Conservation (phyloP, 176 grass and related monocot genomes). For the Cocos nucifera region DNA sequence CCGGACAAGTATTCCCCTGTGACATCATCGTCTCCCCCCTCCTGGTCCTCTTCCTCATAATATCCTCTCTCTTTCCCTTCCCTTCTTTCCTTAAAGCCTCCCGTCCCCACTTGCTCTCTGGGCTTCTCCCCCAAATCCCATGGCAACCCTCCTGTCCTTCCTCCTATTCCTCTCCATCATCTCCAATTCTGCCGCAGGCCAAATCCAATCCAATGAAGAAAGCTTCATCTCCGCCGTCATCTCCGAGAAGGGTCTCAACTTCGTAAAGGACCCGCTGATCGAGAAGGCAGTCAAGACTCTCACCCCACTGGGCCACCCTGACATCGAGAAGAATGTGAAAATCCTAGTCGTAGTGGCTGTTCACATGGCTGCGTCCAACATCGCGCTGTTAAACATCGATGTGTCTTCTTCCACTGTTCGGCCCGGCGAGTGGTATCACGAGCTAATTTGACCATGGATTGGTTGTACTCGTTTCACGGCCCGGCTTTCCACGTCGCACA, state of each 20-base stretch:
- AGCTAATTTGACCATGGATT: conserved; percentile 66
- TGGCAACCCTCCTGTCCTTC: conserved; percentile 20
- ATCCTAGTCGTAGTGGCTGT: conserved; percentile 53
- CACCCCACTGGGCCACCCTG: conserved; percentile 54
- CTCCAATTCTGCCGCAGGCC: not conserved
- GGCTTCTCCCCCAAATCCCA: no score
- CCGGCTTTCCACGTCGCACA: no score
- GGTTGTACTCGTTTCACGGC: conserved; percentile 72
- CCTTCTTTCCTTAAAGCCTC: not conserved
- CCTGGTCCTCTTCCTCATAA: no score
- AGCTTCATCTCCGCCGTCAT: conserved; percentile 48
- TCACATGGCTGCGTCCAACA: conserved; percentile 42
- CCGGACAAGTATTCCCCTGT: no score
- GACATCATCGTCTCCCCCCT: no score
- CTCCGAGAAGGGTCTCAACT: conserved; percentile 46
- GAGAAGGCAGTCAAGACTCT: conserved; percentile 51
- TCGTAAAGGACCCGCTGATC: conserved; percentile 67
- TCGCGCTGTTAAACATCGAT: conserved; percentile 56
- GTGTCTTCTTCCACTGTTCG: conserved; percentile 47
- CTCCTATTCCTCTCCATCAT: conserved; percentile 8
- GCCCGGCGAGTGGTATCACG: conserved; percentile 38
- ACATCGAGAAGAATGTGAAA: conserved; percentile 46
- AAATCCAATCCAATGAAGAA: not conserved
- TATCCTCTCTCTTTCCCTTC: no score
- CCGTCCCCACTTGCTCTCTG: no score